Percentiles rank a stretch among this genome's conserved stretches.
These are phyloP conservation scores for Plasmodium chabaudi DNA, from an alignment of 169 alveolate genomes.

Conservation along the genomic window DNA sequence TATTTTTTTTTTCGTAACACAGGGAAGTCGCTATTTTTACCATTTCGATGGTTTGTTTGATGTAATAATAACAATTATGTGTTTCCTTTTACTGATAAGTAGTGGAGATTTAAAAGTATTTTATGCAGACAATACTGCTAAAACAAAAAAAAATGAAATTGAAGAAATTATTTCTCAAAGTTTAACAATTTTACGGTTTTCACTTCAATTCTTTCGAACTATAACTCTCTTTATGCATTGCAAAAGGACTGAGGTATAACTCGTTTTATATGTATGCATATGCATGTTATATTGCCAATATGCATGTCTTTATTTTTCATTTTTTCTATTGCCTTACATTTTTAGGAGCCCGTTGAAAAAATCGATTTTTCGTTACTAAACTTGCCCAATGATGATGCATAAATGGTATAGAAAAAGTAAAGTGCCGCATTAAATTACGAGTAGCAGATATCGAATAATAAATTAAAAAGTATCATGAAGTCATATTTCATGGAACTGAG, in stretches of 20 bases:
- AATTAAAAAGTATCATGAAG: constrained; percentile 13
- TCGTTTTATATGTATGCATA: not conserved
- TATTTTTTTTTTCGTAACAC: not conserved
- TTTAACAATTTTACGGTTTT: constrained; percentile 57
- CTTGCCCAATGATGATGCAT: constrained; percentile 31
- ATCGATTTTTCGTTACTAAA: constrained; percentile 67
- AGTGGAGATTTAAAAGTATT: constrained; percentile 71
- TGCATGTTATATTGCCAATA: not conserved
- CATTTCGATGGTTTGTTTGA: constrained; percentile 66
- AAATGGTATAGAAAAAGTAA: not conserved
- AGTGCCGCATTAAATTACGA: not conserved
- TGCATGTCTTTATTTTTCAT: not conserved
- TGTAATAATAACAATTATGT: constrained; percentile 44
- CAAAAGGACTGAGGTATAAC: constrained; percentile 40
- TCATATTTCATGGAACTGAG: no score
- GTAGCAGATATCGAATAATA: not conserved
- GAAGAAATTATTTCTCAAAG: constrained; percentile 72
- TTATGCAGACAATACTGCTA: constrained; percentile 13
- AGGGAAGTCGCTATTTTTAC: constrained; percentile 65
- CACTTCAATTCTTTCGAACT: constrained; percentile 58
- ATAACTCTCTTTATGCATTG: constrained; percentile 66
- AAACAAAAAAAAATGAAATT: constrained; percentile 50
- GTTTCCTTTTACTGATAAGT: constrained; percentile 37
- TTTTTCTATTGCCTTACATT: not conserved
- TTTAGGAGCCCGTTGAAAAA: constrained; percentile 51